phyloP scores from a whole-genome alignment of 2,329 filamentous ascomycete species.

The Blastomyces parvus region DNA sequence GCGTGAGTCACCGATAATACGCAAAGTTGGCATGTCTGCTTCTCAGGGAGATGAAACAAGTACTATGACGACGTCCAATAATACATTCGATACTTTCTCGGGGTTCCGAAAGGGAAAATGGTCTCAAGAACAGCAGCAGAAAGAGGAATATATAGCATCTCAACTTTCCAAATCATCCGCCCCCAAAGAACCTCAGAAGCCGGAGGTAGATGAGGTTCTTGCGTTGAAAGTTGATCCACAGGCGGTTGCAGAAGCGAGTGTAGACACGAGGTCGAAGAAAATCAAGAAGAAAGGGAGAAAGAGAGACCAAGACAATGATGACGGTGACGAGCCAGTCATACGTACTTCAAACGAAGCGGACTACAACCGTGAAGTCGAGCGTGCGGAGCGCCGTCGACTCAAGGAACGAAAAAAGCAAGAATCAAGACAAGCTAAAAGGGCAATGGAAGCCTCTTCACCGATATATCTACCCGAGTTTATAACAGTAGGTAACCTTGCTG shows the following conservation, averaged over 20 bases:
- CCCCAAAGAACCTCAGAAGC: neutral
- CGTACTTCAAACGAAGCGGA: neutral
- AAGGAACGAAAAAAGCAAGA: conserved; percentile 25
- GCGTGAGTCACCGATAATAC: neutral
- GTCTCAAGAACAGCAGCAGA: conserved; percentile 3
- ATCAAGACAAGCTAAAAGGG: conserved; percentile 38
- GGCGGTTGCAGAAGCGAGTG: neutral
- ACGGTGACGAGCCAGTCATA: neutral
- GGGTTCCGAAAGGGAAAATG: conserved; percentile 5
- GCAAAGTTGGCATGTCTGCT: neutral
- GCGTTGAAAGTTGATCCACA: conserved; percentile 3
- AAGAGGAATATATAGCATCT: neutral
- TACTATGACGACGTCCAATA: neutral
- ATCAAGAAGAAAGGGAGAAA: neutral
- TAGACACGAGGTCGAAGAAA: neutral
- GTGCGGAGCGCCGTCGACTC: neutral
- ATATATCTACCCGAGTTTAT: conserved; percentile 87
- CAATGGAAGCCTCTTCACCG: conserved; percentile 42
- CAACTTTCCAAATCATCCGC: neutral
- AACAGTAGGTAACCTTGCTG: conserved; percentile 71
- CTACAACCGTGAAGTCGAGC: neutral
- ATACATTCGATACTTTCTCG: neutral
- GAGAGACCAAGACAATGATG: neutral
- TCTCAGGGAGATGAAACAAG: neutral
- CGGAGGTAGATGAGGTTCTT: neutral